A percentile compares a stretch with the other conserved stretches of the same genome.
Conservation (phyloP, 2,329 filamentous ascomycete genomes). For the Penicillium occitanis region DNA sequence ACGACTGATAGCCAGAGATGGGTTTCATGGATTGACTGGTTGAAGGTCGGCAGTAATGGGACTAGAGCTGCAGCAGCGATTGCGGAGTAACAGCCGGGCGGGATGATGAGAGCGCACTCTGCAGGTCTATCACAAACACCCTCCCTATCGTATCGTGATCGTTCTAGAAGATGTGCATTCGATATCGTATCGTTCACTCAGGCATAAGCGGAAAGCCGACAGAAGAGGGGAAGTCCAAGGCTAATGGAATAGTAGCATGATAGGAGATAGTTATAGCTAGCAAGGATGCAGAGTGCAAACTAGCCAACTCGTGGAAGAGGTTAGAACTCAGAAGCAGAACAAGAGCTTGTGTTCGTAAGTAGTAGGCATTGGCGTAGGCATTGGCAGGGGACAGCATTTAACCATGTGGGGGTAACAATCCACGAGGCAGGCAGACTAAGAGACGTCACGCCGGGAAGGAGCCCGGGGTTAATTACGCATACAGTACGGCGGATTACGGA, state of each 20-base stretch:
- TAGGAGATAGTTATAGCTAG: background rate
- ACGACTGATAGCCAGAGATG: background rate
- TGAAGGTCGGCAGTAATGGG: conserved; percentile 3
- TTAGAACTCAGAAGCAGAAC: background rate
- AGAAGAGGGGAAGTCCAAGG: background rate
- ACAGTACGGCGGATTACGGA: background rate
- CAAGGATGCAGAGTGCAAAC: background rate
- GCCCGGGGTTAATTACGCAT: background rate
- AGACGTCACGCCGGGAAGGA: conserved; percentile 1
- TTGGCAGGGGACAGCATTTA: conserved; percentile 5
- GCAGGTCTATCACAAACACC: conserved; percentile 4
- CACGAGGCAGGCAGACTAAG: background rate
- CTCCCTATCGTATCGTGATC: background rate
- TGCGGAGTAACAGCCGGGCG: conserved; percentile 17
- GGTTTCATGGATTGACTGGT: conserved; percentile 9
- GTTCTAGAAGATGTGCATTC: background rate
- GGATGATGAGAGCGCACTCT: background rate
- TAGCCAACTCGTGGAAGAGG: background rate
- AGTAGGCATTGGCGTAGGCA: background rate
- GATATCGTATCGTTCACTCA: background rate
- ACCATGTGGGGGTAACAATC: conserved; percentile 1
- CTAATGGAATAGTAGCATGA: background rate
- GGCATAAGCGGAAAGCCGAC: background rate
- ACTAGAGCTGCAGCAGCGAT: conserved; percentile 19
- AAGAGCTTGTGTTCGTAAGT: background rate